A percentile compares a stretch with the other conserved stretches of the same genome.
phyloP scores from a whole-genome alignment of 2,329 filamentous ascomycete genomes.

The Phyllosticta ampelicida region DNA sequence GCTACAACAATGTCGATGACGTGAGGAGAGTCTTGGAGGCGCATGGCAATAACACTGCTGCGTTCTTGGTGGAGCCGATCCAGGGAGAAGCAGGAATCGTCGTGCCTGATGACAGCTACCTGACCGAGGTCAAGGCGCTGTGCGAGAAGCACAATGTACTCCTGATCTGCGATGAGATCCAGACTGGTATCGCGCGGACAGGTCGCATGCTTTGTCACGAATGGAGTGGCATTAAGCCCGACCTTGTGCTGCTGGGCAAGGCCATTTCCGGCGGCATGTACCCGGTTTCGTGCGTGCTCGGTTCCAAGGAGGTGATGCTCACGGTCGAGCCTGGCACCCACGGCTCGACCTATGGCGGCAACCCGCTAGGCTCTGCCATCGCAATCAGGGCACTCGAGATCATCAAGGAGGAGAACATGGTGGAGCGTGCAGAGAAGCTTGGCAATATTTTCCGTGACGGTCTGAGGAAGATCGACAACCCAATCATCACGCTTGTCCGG shows the following conservation, averaged over 20 bases:
- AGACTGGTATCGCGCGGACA: slow-evolving; percentile 92
- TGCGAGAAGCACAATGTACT: slow-evolving; percentile 95
- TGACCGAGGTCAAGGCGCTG: slow-evolving; percentile 65
- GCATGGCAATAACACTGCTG: slow-evolving; percentile 76
- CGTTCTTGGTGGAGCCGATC: slow-evolving; percentile 91
- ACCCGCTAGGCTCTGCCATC: slow-evolving; percentile 88
- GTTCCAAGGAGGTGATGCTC: slow-evolving; percentile 84
- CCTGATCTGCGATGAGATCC: slow-evolving; percentile 96
- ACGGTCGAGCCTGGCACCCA: slow-evolving; percentile 94
- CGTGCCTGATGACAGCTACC: slow-evolving; percentile 83
- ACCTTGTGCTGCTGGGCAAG: slow-evolving; percentile 90
- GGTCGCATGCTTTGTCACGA: slow-evolving; percentile 89
- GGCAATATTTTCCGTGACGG: slow-evolving; percentile 77
- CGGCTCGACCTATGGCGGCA: slow-evolving; percentile 96
- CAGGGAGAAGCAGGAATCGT: slow-evolving; percentile 97
- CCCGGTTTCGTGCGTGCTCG: slow-evolving; percentile 88
- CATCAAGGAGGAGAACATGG: slow-evolving; percentile 82
- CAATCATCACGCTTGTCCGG: slow-evolving; percentile 70
- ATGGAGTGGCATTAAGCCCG: slow-evolving; percentile 91
- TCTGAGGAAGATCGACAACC: slow-evolving; percentile 61
- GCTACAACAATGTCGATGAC: slow-evolving; percentile 76
- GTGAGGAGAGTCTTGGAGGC: slow-evolving; percentile 68
- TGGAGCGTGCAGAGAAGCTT: slow-evolving; percentile 67
- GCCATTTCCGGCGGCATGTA: slow-evolving; percentile 98
- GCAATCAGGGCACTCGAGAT: slow-evolving; percentile 92